Evolutionary conservation across 139 green algal genomes (phyloP).

Genomic region (Chlamydomonas asymmetrica): DNA sequence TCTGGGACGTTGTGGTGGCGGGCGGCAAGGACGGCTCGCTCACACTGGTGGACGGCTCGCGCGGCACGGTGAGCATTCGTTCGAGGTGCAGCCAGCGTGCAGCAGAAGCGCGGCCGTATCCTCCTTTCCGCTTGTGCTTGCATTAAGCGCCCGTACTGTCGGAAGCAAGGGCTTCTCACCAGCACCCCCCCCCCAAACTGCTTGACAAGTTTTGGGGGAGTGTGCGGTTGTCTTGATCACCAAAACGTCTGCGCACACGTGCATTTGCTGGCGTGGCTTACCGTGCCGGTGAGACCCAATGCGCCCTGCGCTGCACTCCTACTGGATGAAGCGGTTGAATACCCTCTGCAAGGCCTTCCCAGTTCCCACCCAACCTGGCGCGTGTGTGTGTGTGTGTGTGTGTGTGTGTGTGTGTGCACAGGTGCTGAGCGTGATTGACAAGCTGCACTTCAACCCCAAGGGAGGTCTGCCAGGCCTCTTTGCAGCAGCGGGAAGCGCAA

Average conservation of each 20-base stretch:
- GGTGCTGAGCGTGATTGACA: slow-evolving; percentile 41
- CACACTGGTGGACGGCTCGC: slow-evolving; percentile 30
- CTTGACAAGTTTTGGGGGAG: no score
- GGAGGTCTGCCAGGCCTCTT: slow-evolving; percentile 22
- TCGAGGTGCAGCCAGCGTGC: background rate
- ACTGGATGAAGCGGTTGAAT: no score
- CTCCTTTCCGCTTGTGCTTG: background rate
- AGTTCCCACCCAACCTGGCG: no score
- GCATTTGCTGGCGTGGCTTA: no score
- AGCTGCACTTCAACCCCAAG: slow-evolving; percentile 26
- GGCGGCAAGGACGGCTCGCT: slow-evolving; percentile 54
- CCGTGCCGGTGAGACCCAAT: no score
- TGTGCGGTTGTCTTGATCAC: no score
- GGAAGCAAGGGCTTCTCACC: background rate
- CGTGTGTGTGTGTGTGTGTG: no score
- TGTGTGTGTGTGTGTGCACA: background rate
- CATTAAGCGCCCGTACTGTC: background rate
- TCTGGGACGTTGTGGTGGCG: slow-evolving; percentile 40
- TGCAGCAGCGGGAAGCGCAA: background rate
- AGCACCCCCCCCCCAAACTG: no score
- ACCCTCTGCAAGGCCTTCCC: no score
- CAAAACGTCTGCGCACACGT: no score
- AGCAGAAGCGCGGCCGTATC: background rate
- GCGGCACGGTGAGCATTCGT: slow-evolving; percentile 11
- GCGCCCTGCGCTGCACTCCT: no score